Percentiles rank a stretch among this genome's conserved stretches.
Conservation (phyloP, 352 stramenopile genomes). For the Globisporangium canariense region DNA sequence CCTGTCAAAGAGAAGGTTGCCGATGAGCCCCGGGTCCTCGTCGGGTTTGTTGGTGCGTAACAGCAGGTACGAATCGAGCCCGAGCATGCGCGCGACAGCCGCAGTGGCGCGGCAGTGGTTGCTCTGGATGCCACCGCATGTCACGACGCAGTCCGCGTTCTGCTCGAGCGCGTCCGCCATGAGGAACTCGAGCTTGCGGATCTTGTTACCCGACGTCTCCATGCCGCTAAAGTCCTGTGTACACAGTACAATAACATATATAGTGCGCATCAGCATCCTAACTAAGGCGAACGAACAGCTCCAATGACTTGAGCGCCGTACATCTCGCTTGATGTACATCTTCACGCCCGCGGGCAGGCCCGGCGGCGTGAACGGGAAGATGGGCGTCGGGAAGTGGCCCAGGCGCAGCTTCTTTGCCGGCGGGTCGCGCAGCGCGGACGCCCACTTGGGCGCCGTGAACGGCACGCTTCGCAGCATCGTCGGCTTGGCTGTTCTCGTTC, state of each 20-base stretch:
- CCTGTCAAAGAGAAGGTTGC: constrained; percentile 78
- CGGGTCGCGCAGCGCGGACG: constrained; percentile 39
- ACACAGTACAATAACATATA: not conserved
- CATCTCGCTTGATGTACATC: constrained; percentile 85
- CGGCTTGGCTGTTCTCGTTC: not conserved
- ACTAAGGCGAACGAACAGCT: not conserved
- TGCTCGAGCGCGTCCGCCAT: constrained; percentile 88
- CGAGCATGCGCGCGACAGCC: constrained; percentile 83
- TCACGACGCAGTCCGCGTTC: constrained; percentile 87
- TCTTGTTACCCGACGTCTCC: constrained; percentile 94
- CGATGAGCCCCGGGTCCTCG: constrained; percentile 61
- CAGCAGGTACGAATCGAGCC: constrained; percentile 90
- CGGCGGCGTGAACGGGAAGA: constrained; percentile 69
- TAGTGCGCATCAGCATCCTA: not conserved
- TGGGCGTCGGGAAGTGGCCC: constrained; percentile 80
- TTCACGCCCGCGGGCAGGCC: constrained; percentile 62
- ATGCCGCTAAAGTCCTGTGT: constrained; percentile 80
- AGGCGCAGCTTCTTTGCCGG: constrained; percentile 50
- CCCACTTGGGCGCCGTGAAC: constrained; percentile 62
- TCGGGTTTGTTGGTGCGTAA: constrained; percentile 79
- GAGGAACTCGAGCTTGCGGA: constrained; percentile 95
- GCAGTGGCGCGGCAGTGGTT: constrained; percentile 92
- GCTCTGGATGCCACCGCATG: constrained; percentile 91
- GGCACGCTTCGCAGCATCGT: constrained; percentile 63
- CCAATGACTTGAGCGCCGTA: constrained; percentile 12